Percentiles rank a stretch among this genome's conserved stretches.
Conservation (phyloP, 768 basidiomycete species). For the Solioccasus polychromus region DNA sequence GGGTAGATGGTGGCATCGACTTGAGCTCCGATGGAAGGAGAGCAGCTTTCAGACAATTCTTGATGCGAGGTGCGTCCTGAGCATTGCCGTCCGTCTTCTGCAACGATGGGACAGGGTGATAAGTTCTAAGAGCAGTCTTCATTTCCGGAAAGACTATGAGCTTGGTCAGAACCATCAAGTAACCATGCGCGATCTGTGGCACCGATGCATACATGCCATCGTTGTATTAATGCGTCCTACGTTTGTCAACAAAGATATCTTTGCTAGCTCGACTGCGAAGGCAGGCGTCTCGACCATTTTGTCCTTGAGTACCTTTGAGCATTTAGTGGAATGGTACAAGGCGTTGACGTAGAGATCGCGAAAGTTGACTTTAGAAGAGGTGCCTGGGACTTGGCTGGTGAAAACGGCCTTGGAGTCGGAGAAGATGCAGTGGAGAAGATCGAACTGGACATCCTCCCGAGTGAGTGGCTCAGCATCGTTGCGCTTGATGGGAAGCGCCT, state of each 20-base stretch:
- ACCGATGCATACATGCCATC: conserved; percentile 65
- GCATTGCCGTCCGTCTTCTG: conserved; percentile 87
- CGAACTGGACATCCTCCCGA: conserved; percentile 82
- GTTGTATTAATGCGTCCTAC: conserved; percentile 92
- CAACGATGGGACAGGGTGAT: conserved; percentile 84
- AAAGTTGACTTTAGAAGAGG: conserved; percentile 61
- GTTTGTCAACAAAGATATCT: conserved; percentile 83
- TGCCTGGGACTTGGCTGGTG: conserved; percentile 56
- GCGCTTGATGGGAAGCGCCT: conserved; percentile 74
- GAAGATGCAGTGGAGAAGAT: conserved; percentile 80
- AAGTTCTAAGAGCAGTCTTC: conserved; percentile 86
- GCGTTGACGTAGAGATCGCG: conserved; percentile 82
- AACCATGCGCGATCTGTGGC: conserved; percentile 5
- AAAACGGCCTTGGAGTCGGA: conserved; percentile 65
- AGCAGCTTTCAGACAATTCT: conserved; percentile 84
- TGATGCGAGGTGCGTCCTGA: conserved; percentile 89
- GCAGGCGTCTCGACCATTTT: conserved; percentile 82
- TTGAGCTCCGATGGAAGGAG: conserved; percentile 68
- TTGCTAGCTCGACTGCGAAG: conserved; percentile 76
- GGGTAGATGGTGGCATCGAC: conserved; percentile 64
- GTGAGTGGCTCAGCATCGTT: conserved; percentile 81
- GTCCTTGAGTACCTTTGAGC: conserved; percentile 83
- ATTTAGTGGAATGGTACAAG: conserved; percentile 75
- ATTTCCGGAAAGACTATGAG: conserved; percentile 84
- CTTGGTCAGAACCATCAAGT: conserved; percentile 18